phyloP scores from a whole-genome alignment of 176 grass and related monocot species.

The Aegilops sharonensis region DNA sequence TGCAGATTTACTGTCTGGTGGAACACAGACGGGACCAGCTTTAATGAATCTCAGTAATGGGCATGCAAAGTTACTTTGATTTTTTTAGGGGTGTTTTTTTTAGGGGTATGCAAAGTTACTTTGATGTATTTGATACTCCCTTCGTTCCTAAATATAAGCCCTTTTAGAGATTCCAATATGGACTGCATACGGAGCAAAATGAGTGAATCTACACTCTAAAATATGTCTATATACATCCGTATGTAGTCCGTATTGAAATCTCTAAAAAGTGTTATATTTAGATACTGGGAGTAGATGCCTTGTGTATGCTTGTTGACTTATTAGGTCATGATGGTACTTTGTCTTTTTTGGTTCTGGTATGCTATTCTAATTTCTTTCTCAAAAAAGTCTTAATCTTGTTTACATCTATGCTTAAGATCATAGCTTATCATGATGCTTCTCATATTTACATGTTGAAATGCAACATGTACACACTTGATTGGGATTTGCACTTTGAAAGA shows the following conservation, averaged over 20 bases:
- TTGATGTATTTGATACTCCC: neutral
- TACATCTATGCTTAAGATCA: neutral
- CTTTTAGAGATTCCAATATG: no score
- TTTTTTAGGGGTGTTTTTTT: no score
- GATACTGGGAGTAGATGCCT: no score
- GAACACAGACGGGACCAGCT: neutral
- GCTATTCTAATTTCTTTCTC: neutral
- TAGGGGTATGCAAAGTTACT: neutral
- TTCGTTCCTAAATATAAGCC: no score
- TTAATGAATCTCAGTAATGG: neutral
- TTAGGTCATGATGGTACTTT: neutral
- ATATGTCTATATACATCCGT: no score
- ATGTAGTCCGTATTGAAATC: no score
- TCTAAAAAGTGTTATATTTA: no score
- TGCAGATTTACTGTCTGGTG: neutral
- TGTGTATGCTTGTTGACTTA: neutral
- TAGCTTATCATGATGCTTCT: constrained; percentile 15
- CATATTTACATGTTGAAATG: constrained; percentile 17
- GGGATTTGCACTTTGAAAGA: neutral
- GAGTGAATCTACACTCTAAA: no score
- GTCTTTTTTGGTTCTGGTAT: constrained; percentile 5
- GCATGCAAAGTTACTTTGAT: neutral
- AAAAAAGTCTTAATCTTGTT: neutral
- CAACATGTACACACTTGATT: neutral
- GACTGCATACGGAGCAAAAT: no score